Conservation (phyloP, 225 moss, liverwort and hornwort species). For the Pseudisothecium myosuroides region DNA sequence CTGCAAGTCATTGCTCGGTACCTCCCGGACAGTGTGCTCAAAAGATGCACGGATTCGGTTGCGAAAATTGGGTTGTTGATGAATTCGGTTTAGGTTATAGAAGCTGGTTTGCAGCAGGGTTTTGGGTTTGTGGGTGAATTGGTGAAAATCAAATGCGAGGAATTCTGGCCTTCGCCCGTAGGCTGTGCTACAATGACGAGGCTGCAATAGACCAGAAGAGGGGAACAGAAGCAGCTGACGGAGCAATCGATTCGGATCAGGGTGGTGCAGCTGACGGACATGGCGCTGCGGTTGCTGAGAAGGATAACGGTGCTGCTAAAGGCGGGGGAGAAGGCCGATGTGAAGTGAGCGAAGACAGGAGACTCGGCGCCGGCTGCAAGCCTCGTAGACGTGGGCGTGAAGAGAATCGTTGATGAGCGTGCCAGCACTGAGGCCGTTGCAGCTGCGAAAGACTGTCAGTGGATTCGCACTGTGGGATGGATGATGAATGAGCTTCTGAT, state of each 20-base stretch:
- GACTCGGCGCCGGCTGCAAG: background rate
- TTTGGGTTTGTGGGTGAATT: background rate
- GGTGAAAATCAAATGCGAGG: too few species aligned
- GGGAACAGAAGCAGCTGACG: background rate
- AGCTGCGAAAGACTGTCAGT: background rate
- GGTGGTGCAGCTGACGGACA: background rate
- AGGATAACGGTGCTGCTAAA: too few species aligned
- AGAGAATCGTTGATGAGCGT: background rate
- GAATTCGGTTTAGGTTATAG: background rate
- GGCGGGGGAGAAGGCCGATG: too few species aligned
- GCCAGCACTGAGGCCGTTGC: background rate
- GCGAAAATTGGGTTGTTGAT: background rate
- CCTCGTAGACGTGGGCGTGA: background rate
- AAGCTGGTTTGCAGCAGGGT: background rate
- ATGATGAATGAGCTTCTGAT: background rate
- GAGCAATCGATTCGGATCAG: background rate
- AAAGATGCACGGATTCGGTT: background rate
- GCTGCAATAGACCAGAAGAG: background rate
- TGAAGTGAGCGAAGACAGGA: background rate
- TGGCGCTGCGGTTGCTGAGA: background rate
- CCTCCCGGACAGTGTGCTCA: background rate
- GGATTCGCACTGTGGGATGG: background rate
- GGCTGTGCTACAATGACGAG: background rate
- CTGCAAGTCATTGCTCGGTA: background rate
- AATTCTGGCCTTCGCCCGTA: background rate